These are phyloP conservation scores for Bimuria novae-zelandiae DNA, from an alignment of 2,329 filamentous ascomycete genomes.

Conservation along the genomic window DNA sequence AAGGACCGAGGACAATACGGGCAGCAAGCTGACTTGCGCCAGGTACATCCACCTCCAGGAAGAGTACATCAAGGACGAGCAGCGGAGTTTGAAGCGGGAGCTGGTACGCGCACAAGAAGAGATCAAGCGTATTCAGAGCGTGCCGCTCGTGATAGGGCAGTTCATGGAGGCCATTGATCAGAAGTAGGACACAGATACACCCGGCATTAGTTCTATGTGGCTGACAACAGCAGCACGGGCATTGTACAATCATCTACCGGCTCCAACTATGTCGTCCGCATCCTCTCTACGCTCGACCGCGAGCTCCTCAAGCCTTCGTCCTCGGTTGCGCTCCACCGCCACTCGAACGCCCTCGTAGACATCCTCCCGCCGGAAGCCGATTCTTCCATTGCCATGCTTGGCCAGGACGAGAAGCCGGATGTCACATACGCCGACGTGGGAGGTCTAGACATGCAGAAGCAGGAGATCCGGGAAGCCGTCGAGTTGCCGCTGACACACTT, in stretches of 20 bases:
- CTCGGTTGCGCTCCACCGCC: constrained; percentile 94
- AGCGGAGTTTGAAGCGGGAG: constrained; percentile 95
- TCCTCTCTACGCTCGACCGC: constrained; percentile 96
- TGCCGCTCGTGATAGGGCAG: constrained; percentile 95
- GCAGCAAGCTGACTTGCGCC: constrained; percentile 33
- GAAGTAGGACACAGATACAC: constrained; percentile 68
- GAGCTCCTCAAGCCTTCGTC: constrained; percentile 98
- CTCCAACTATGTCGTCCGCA: constrained; percentile 98
- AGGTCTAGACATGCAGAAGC: constrained; percentile 99
- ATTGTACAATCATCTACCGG: constrained; percentile 98
- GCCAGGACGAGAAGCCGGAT: constrained; percentile 95
- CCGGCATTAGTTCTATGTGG: background rate
- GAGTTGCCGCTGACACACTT: constrained; percentile 97
- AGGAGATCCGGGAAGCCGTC: constrained; percentile 97
- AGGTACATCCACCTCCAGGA: constrained; percentile 97
- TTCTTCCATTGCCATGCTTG: constrained; percentile 98
- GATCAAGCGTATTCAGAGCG: constrained; percentile 99
- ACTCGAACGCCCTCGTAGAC: constrained; percentile 97
- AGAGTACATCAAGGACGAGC: constrained; percentile 99
- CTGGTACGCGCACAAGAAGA: constrained; percentile 97
- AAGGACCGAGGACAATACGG: background rate
- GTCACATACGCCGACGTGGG: constrained; percentile 98
- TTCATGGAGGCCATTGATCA: constrained; percentile 99
- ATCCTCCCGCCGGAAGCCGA: constrained; percentile 98
- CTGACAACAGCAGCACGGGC: constrained; percentile 70